Evolutionary conservation across 202 grass and related monocot genomes (phyloP), one percentile per base, ranked within the genome.

Genomic region (Elaeis oleifera): DNA sequence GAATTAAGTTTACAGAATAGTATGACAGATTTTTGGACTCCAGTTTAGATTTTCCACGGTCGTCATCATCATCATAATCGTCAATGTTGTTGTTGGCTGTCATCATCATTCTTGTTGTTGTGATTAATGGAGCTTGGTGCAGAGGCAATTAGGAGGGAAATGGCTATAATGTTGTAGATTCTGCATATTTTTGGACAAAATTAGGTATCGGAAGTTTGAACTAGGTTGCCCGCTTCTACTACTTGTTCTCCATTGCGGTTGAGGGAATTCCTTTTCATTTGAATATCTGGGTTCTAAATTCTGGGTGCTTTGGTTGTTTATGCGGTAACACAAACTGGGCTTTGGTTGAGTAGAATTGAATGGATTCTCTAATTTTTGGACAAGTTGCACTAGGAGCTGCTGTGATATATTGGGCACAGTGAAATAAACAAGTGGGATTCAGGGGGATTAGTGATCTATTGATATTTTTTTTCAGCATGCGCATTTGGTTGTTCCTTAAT

Each of bases 121-220:
- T 70, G 5, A 26, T 29, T 50, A 29, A n/a, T 18, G 5, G 6
- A 58, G 20, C n/a, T 5, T 7, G 31, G 36, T 44, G 36, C 36
- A 13, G 36, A 44, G 36, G 36, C 36, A 44, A 44, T 60, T 15
- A 3, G 53, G 29, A 11, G 51, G 23, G 23, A 50, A 55, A 56
- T 57, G 29, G 28, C 6, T 16, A 16, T 18, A 29, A 29, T 16
- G 5, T 19, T 4, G 19, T 24, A 19, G 5, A 5, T 50, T 27
- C 58, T 29, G 11, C n/a, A 16, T 8, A 23, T 27, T 70, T 68
- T 64, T 67, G 27, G 72, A 22, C 27, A 52, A 59, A 68, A 55
- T 61, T 61, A 49, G 65, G 74, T 69, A 78, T 81, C 77, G 58
- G 81, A 81, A 81, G 81, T 78, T 81, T 25, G 68, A 67, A 70